Base-by-base conservation (phyloP, 2,329 filamentous ascomycete species). In the Aspergillus intermedius region DNA sequence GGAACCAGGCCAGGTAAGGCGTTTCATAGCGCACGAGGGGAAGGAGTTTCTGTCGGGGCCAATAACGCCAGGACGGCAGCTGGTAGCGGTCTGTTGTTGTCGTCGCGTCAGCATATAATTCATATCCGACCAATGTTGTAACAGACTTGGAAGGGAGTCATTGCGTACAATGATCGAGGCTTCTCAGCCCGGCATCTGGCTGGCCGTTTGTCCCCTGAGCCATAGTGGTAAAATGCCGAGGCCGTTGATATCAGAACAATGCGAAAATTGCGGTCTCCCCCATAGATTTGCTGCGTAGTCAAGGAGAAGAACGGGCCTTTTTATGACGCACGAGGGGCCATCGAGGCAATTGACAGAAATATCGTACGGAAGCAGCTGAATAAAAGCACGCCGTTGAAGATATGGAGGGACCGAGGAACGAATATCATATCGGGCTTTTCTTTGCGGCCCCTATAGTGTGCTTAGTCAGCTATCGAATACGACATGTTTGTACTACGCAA, bases 1-100 rank as follows among this genome's bases (percentile, higher is more conserved):
- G 93, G 63, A 95, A 74, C 73, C 81, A 85, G 49, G 91, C 91
- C 15, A 98, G 83, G 70, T 95, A 93, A 1, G 91, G 91, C 25
- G 93, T 98, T 74, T 98, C 93, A 85, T 86, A 91, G 66, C 93
- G 84, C 48, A 97, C 83, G 50, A 97, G 77, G 53, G 91, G 91
- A 50, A 98, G 83, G 50, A 91, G 77, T 59, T 75, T 76, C 68
- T 95, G 86, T 66, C 93, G 88, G 58, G 95, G 72, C 53, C 76
- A 74, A 74, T 96, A 95, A 61, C 93, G 85, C 93, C 93, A 97
- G 78, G 71, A 70, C 47, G 93, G 91, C 50, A 98, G 82, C 57
- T 83, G 83, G 66, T 83, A 81, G 63, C 86, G 89, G 72, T 95
- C 90, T 95, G 63, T 49, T 28, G 17, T n/a, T 28, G n/a, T 13